phyloP scores from a whole-genome alignment of 768 basidiomycete species.

The Clavulina sp. region DNA sequence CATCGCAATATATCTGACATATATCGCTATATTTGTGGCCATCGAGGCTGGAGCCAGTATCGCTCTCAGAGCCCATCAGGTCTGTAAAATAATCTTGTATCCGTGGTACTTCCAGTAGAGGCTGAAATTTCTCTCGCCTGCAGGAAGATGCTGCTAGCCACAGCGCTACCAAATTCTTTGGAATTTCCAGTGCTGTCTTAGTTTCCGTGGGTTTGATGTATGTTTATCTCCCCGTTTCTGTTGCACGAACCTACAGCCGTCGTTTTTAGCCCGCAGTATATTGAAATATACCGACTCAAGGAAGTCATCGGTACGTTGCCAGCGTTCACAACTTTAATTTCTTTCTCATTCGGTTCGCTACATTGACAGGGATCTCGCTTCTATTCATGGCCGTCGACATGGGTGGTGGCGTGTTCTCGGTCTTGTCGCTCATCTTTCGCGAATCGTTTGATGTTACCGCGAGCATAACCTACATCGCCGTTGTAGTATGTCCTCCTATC shows the following conservation, averaged over 20 bases:
- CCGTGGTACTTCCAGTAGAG: not conserved
- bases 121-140: not conserved
- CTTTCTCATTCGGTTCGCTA: not conserved
- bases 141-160: slow-evolving; percentile 25
- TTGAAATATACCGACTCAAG: slow-evolving; percentile 41
- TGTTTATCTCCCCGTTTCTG: slow-evolving; percentile 9
- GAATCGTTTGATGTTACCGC: slow-evolving; percentile 44
- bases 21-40: slow-evolving; percentile 31
- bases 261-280: slow-evolving; percentile 44
- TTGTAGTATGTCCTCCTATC: slow-evolving; percentile 29
- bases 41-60: slow-evolving; percentile 45
- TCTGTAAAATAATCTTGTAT: not conserved
- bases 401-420: slow-evolving; percentile 51
- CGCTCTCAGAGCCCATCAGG: slow-evolving; percentile 28
- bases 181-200: slow-evolving; percentile 40
- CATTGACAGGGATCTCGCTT: slow-evolving; percentile 42
- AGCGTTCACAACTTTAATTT: no score
- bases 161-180: slow-evolving; percentile 35
- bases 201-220: slow-evolving; percentile 34
- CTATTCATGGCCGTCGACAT: slow-evolving; percentile 54
- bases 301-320: slow-evolving; percentile 11
- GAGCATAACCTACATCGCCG: slow-evolving; percentile 40
- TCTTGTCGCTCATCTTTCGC: slow-evolving; percentile 52
- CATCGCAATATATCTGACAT: slow-evolving; percentile 10
- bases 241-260: not conserved